Evolutionary conservation across 2,329 filamentous ascomycete species (phyloP).

Genomic region (Claviceps sp.): DNA sequence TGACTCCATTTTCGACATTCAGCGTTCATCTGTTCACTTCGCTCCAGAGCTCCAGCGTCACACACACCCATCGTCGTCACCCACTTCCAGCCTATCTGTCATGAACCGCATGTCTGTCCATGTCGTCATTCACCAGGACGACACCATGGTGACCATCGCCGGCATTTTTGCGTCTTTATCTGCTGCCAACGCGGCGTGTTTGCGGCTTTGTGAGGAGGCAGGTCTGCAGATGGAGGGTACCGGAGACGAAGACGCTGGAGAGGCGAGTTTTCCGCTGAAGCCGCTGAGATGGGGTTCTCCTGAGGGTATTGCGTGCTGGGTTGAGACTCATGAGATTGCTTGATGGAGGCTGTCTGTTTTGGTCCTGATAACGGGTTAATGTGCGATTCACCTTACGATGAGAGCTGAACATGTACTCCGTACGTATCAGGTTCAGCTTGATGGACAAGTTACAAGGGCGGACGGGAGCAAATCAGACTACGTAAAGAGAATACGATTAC

Average conservation of each 20-base stretch:
- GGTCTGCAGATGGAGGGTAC: constrained; percentile 12
- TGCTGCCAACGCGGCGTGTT: constrained; percentile 22
- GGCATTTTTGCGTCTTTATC: constrained; percentile 20
- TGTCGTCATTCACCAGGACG: constrained; percentile 20
- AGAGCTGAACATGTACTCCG: too few species aligned
- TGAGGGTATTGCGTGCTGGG: constrained; percentile 23
- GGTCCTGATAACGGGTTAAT: too few species aligned
- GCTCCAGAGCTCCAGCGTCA: too few species aligned
- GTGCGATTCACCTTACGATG: too few species aligned
- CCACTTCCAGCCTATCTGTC: neutral
- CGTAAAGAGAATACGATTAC: too few species aligned
- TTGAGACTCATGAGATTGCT: constrained; percentile 20
- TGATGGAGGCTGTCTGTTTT: neutral
- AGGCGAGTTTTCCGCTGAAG: constrained; percentile 10
- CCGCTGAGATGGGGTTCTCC: constrained; percentile 22
- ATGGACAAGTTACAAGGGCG: too few species aligned
- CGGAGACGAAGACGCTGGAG: constrained; percentile 6
- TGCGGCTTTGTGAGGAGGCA: constrained; percentile 15
- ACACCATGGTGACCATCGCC: constrained; percentile 13
- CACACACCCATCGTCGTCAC: too few species aligned
- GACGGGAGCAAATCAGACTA: too few species aligned
- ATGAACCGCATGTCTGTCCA: constrained; percentile 12
- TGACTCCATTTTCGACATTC: too few species aligned
- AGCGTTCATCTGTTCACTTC: neutral
- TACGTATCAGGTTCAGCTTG: too few species aligned